These are phyloP conservation scores for Penicillium sp. DNA, from an alignment of 2,329 filamentous ascomycete genomes.

Conservation along the genomic window DNA sequence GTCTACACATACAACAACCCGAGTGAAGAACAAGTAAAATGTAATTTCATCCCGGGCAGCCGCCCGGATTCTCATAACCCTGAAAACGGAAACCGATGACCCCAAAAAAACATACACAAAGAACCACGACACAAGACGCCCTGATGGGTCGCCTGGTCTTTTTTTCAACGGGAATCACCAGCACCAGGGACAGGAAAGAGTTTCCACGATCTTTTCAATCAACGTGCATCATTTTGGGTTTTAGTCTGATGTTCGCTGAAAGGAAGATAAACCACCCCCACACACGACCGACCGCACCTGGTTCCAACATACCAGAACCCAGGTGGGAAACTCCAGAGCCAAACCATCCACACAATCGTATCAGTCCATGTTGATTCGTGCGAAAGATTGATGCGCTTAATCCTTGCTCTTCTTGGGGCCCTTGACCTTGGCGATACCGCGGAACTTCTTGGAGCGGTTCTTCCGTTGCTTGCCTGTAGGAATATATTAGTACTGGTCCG, in stretches of 20 bases:
- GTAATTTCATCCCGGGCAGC: slow-evolving; percentile 29
- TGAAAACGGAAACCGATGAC: slow-evolving; percentile 21
- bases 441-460: slow-evolving; percentile 99
- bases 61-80: slow-evolving; percentile 30
- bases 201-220: slow-evolving; percentile 13
- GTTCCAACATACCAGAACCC: slow-evolving; percentile 1
- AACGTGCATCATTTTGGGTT: slow-evolving; percentile 16
- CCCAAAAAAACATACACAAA: slow-evolving; percentile 22
- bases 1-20: slow-evolving; percentile 5
- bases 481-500: slow-evolving; percentile 8
- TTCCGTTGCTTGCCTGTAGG: slow-evolving; percentile 97
- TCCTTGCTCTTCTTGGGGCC: slow-evolving; percentile 89
- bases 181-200: slow-evolving; percentile 15
- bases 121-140: slow-evolving; percentile 27
- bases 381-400: slow-evolving; percentile 54
- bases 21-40: slow-evolving; percentile 28
- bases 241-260: slow-evolving; percentile 17
- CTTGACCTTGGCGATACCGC: slow-evolving; percentile 98
- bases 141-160: slow-evolving; percentile 21
- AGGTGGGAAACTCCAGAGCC: slow-evolving; percentile 24
- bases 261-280: slow-evolving; percentile 15
- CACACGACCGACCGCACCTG: slow-evolving; percentile 15
- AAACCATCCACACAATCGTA: slow-evolving; percentile 31
- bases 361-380: slow-evolving; percentile 23
- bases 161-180: slow-evolving; percentile 12